These are phyloP conservation scores for Emmonsiellopsis sp. DNA, from an alignment of 2,329 filamentous ascomycete genomes.

Conservation along the genomic window DNA sequence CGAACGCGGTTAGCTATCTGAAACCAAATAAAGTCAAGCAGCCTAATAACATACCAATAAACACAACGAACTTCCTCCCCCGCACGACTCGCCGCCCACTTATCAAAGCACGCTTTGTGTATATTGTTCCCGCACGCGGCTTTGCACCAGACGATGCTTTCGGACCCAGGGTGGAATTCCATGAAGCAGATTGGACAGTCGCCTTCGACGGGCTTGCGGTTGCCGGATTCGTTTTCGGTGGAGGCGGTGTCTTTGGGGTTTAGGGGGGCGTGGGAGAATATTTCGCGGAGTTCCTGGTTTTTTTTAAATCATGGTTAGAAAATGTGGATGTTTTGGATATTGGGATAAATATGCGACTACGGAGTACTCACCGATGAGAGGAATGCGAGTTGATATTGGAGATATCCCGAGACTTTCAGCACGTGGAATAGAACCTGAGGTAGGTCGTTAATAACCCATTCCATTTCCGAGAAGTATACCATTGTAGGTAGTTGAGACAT, in stretches of 20 bases:
- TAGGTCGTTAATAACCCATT: not conserved
- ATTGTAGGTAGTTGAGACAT: conserved; percentile 13
- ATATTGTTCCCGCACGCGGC: conserved; percentile 55
- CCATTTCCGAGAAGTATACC: not conserved
- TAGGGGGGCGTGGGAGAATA: conserved; percentile 46
- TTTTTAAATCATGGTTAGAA: not conserved
- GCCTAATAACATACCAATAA: conserved; percentile 30
- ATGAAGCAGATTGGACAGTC: conserved; percentile 57
- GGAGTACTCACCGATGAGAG: conserved; percentile 37
- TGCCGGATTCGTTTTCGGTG: conserved; percentile 32
- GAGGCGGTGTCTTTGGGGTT: conserved; percentile 34
- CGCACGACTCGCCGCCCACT: conserved; percentile 37
- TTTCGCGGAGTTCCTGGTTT: conserved; percentile 45
- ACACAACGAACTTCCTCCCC: conserved; percentile 30
- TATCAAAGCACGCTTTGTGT: conserved; percentile 49
- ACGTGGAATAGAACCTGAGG: conserved; percentile 46
- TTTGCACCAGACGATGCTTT: conserved; percentile 50
- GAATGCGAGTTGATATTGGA: conserved; percentile 53
- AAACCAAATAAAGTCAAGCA: not conserved
- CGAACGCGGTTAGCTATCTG: not conserved
- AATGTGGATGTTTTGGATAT: not conserved
- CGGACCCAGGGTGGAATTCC: conserved; percentile 40
- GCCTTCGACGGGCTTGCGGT: conserved; percentile 51
- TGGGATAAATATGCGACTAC: not conserved
- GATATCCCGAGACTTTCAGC: conserved; percentile 46